Base-by-base conservation (phyloP, 768 basidiomycete genomes). In the Mycena indigotica region DNA sequence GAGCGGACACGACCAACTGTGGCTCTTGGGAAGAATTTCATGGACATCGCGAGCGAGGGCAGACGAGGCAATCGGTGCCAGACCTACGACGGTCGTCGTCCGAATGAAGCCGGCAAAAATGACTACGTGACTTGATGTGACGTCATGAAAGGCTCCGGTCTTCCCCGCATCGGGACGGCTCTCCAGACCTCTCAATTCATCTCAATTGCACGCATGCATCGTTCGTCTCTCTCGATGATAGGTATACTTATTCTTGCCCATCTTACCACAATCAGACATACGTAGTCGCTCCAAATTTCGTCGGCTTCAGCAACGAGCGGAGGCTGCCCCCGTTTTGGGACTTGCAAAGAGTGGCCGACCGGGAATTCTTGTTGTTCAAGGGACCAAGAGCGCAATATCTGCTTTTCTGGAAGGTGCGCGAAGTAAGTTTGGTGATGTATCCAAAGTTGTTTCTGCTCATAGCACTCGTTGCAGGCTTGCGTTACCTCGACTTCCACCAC, bases 1-100 rank as follows among this genome's bases (percentile, higher is more conserved):
- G 80, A 79, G 62, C 78, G 77, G 49, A 74, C 73, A 52, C 79
- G 72, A 55, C 74, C 69, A 75, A 76, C 45, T 75, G 77, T n/a
- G 58, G 74, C 58, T 30, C 73, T 75, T 4, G 73, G 73, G 59
- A 73, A 78, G 53, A 82, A 68, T 10, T 62, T 62, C 56, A 62
- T 62, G 40, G 32, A 16, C 16, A 25, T 39, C 28, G 58, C 55
- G 16, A 24, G 45, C 46, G 39, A 32, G 15, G 35, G n/a, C n/a
- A 28, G 35, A n/a, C 32, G 51, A 56, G 75, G 70, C 3, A 70
- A 63, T 3, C 32, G 10, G 32, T 35, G n/a, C n/a, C n/a, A n/a
- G n/a, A n/a, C n/a, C n/a, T n/a, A n/a, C n/a, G n/a, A n/a, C n/a
- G n/a, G n/a, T n/a, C n/a, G n/a, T n/a, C n/a, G 49, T 74, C 53